A percentile compares a stretch with the other conserved stretches of the same genome.
phyloP scores from a whole-genome alignment of 1,139 yeast species.

The Lodderomyces pseudojiufengensis region DNA sequence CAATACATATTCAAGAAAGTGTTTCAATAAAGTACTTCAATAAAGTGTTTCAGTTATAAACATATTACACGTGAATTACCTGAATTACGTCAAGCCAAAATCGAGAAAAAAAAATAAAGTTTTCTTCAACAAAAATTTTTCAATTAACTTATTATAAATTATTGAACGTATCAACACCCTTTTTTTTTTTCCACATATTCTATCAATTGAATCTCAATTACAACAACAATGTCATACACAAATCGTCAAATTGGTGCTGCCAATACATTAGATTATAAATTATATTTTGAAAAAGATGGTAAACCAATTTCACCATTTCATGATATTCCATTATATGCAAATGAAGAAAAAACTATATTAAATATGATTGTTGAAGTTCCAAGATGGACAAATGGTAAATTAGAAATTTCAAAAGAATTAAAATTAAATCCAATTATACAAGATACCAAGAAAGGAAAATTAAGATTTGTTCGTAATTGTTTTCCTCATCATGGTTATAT shows the following conservation, averaged over 20 bases:
- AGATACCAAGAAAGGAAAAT: constrained; percentile 87
- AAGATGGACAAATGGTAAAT: constrained; percentile 91
- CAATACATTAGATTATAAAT: constrained; percentile 87
- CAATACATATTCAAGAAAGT: constrained; percentile 1
- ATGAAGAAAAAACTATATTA: constrained; percentile 58
- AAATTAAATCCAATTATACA: constrained; percentile 87
- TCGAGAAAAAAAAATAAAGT: constrained; percentile 3
- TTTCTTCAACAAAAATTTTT: neutral
- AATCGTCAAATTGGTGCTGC: constrained; percentile 90
- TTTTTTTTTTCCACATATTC: constrained; percentile 9
- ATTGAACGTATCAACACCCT: neutral
- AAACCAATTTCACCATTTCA: constrained; percentile 60
- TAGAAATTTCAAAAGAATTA: constrained; percentile 76
- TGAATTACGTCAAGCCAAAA: neutral
- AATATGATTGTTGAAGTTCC: constrained; percentile 95
- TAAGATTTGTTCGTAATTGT: constrained; percentile 83
- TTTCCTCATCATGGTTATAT: constrained; percentile 97
- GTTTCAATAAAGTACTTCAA: neutral
- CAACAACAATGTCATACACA: constrained; percentile 55
- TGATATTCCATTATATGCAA: constrained; percentile 78
- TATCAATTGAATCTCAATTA: constrained; percentile 2
- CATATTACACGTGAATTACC: neutral
- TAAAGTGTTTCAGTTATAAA: no score
- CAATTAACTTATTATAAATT: neutral
- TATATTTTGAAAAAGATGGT: constrained; percentile 52